Evolutionary conservation across 2,329 filamentous ascomycete genomes (phyloP).

Genomic region (Sporothrix globosa): DNA sequence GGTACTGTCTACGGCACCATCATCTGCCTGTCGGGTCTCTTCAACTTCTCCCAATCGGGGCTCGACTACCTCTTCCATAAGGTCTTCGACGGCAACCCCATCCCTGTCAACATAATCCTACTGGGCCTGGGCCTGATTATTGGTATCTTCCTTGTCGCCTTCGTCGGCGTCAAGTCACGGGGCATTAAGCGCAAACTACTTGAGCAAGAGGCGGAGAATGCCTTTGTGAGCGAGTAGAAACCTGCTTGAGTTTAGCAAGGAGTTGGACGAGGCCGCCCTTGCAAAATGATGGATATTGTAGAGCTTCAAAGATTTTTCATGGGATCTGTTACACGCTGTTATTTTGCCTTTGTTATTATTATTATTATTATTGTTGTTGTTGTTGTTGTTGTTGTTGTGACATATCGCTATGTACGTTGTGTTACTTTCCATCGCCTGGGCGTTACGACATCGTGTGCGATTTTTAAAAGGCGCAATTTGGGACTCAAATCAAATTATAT

Average conservation of each 20-base stretch:
- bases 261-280: not conserved
- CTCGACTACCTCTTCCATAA: conserved; percentile 78
- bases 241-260: not conserved
- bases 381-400: not conserved
- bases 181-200: conserved; percentile 44
- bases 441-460: not conserved
- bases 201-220: conserved; percentile 42
- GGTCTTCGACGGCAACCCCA: conserved; percentile 70
- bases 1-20: conserved; percentile 92
- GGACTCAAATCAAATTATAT: not conserved
- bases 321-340: not conserved
- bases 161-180: conserved; percentile 56
- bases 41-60: conserved; percentile 82
- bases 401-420: not conserved
- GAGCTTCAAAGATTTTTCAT: not conserved
- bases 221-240: conserved; percentile 34
- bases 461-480: not conserved
- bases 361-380: too few relatives aligned
- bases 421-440: not conserved
- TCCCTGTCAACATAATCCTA: conserved; percentile 75
- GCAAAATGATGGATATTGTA: not conserved
- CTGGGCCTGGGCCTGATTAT: conserved; percentile 64
- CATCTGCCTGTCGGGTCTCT: conserved; percentile 80
- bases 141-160: conserved; percentile 67
- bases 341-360: not conserved